Evolutionary conservation across 305 asterid species (phyloP).

Genomic region (Fraxinus angustifolia): DNA sequence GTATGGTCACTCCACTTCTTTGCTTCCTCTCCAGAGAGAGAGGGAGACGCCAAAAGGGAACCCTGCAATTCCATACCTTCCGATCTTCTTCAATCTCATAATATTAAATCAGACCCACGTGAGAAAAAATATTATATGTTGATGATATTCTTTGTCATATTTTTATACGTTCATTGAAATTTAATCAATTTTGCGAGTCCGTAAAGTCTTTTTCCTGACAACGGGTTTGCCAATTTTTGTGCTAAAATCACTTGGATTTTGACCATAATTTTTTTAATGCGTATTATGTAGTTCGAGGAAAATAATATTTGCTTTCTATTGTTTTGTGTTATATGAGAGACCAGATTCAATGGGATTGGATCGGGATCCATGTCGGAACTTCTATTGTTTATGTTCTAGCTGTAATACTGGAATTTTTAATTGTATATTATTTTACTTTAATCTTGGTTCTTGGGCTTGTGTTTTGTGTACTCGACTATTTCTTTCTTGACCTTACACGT

Average conservation of each 20-base stretch:
- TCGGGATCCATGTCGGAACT: slow-evolving; percentile 94
- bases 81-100: neutral
- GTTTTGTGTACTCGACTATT: slow-evolving; percentile 31
- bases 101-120: slow-evolving; percentile 38
- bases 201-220: slow-evolving; percentile 38
- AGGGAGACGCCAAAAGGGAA: slow-evolving; percentile 3
- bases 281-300: neutral
- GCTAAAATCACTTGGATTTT: slow-evolving; percentile 25
- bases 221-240: slow-evolving; percentile 36
- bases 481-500: slow-evolving; percentile 19
- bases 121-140: slow-evolving; percentile 33
- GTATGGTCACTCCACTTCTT: slow-evolving; percentile 39
- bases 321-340: slow-evolving; percentile 27
- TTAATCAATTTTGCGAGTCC: slow-evolving; percentile 28
- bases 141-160: slow-evolving; percentile 2
- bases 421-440: slow-evolving; percentile 34
- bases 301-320: neutral
- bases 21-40: slow-evolving; percentile 43
- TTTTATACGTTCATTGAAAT: slow-evolving; percentile 16
- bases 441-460: slow-evolving; percentile 53
- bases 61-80: slow-evolving; percentile 23
- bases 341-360: slow-evolving; percentile 73
- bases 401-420: slow-evolving; percentile 29
- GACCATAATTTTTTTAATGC: slow-evolving; percentile 4
- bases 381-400: slow-evolving; percentile 42